Evolutionary conservation across 495 filamentous ascomycete species (phyloP).

Genomic region (Aspergillus nidulans): DNA sequence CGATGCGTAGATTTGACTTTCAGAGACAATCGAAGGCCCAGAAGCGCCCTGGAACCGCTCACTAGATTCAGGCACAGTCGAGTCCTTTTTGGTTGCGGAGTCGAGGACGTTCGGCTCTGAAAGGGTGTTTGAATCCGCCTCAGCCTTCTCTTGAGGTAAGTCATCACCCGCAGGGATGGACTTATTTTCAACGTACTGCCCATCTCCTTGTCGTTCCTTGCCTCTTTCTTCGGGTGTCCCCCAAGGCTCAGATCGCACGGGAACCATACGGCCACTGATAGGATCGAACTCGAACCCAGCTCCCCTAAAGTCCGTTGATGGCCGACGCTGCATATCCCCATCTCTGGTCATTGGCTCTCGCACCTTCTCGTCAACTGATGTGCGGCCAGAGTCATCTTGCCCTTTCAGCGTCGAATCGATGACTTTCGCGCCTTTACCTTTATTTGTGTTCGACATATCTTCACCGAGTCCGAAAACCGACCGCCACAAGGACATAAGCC

Average conservation of each 20-base stretch:
- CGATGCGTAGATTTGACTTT: neutral
- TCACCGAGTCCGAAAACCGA: constrained; percentile 21
- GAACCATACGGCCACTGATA: constrained; percentile 39
- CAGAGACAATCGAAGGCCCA: neutral
- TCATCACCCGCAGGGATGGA: neutral
- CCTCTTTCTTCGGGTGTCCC: neutral
- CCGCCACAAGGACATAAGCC: constrained; percentile 26
- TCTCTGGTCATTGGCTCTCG: neutral
- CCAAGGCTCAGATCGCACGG: constrained; percentile 6
- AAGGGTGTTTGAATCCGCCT: neutral
- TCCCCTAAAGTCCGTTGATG: neutral
- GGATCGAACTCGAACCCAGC: constrained; percentile 31
- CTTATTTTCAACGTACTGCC: no score
- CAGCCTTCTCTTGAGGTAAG: neutral
- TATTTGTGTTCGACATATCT: constrained; percentile 3
- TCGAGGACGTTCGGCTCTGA: neutral
- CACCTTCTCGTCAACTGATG: neutral
- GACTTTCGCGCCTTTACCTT: neutral
- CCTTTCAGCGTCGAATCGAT: neutral
- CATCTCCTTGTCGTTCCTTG: no score
- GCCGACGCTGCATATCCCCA: neutral
- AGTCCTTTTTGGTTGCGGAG: neutral
- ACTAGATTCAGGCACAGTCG: neutral
- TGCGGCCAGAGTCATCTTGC: neutral
- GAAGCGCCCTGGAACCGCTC: neutral